A percentile compares a stretch with the other conserved stretches of the same genome.
Conservation (phyloP, 2,329 filamentous ascomycete genomes). For the Botrytis tulipae region DNA sequence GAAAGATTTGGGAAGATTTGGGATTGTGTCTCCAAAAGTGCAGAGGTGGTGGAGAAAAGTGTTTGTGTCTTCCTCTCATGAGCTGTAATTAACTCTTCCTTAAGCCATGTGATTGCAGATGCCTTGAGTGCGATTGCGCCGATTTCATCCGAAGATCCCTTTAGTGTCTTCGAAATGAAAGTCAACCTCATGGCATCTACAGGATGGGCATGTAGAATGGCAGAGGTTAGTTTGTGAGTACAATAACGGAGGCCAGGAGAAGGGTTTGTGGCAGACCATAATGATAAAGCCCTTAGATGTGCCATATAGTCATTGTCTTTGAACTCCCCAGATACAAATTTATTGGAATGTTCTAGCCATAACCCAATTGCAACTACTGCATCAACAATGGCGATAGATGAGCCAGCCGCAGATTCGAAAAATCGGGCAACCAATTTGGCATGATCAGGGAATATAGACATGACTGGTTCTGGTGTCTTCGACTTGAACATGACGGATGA, state of each 20-base stretch:
- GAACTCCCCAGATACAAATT: constrained; percentile 41
- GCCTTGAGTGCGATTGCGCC: constrained; percentile 58
- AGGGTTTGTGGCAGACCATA: constrained; percentile 41
- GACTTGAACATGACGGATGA: constrained; percentile 60
- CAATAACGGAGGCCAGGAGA: constrained; percentile 41
- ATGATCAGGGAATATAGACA: constrained; percentile 61
- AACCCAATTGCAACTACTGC: constrained; percentile 59
- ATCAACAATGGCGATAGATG: constrained; percentile 53
- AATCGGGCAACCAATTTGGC: constrained; percentile 53
- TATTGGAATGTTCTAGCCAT: constrained; percentile 54
- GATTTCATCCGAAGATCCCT: constrained; percentile 53
- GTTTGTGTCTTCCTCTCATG: constrained; percentile 37
- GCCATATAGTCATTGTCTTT: constrained; percentile 51
- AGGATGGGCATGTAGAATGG: constrained; percentile 53
- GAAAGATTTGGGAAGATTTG: constrained; percentile 57
- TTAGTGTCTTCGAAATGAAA: constrained; percentile 63
- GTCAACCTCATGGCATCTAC: constrained; percentile 57
- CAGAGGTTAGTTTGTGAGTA: constrained; percentile 40
- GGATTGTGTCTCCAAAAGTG: constrained; percentile 60
- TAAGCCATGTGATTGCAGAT: constrained; percentile 61
- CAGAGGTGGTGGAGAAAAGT: constrained; percentile 52
- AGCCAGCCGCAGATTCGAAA: constrained; percentile 49
- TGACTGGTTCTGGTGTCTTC: constrained; percentile 51
- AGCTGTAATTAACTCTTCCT: constrained; percentile 56
- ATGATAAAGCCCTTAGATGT: constrained; percentile 52